Evolutionary conservation across 2,329 filamentous ascomycete genomes (phyloP).

Genomic region (Aspergillus piperis): DNA sequence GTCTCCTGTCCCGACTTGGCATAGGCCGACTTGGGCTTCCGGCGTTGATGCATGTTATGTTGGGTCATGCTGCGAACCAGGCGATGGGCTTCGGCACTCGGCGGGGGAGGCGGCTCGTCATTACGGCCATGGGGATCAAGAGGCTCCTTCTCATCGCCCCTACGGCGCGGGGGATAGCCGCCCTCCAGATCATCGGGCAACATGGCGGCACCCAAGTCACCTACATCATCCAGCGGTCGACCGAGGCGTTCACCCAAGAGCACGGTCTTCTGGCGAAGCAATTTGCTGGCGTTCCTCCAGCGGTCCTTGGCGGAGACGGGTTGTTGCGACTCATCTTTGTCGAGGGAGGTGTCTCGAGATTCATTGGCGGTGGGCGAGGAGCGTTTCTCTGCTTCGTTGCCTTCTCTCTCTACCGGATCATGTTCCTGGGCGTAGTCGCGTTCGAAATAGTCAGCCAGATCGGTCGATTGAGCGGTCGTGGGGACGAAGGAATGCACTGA

Average conservation of each 20-base stretch:
- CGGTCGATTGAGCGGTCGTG: conserved; percentile 10
- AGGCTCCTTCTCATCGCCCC: conserved; percentile 24
- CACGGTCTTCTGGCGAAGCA: conserved; percentile 33
- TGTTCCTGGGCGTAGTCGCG: not conserved
- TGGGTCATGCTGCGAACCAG: conserved; percentile 40
- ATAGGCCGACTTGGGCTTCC: conserved; percentile 35
- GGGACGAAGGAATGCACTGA: conserved; percentile 15
- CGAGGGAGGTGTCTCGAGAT: not conserved
- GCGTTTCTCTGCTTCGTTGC: not conserved
- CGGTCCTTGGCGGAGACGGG: conserved; percentile 26
- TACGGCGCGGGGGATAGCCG: conserved; percentile 24
- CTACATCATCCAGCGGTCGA: conserved; percentile 34
- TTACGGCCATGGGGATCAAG: conserved; percentile 18
- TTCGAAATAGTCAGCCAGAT: conserved; percentile 13
- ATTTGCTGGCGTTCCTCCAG: conserved; percentile 30
- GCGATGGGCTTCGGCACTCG: conserved; percentile 41
- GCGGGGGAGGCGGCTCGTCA: conserved; percentile 24
- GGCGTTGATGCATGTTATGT: conserved; percentile 26
- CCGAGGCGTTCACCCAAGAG: conserved; percentile 33
- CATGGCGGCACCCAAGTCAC: conserved; percentile 30
- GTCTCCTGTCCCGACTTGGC: conserved; percentile 36
- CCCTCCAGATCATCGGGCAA: conserved; percentile 34
- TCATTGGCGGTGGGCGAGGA: conserved; percentile 7
- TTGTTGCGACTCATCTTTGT: conserved; percentile 16
- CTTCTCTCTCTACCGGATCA: not conserved